Evolutionary conservation across 805 yeast genomes (phyloP).

Genomic region (Pichia ethanolica): DNA sequence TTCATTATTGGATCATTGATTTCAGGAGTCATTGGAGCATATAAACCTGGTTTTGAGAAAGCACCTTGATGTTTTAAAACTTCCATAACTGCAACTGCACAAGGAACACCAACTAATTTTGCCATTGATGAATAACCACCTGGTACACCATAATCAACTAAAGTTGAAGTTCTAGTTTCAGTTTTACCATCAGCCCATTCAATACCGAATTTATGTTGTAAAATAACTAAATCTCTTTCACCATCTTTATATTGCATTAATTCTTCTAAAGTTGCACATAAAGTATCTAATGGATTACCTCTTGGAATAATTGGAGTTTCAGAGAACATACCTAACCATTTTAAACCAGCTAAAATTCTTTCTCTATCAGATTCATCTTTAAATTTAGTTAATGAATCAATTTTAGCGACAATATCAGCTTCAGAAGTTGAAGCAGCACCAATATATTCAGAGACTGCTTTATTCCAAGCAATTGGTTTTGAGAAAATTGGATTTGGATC

Average conservation of each 20-base stretch:
- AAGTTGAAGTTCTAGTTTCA: conserved; percentile 91
- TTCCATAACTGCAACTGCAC: conserved; percentile 89
- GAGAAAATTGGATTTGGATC: conserved; percentile 54
- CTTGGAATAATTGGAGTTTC: conserved; percentile 72
- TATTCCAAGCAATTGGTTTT: conserved; percentile 69
- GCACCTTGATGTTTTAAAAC: conserved; percentile 65
- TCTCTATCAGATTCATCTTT: conserved; percentile 74
- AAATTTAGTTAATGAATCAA: conserved; percentile 72
- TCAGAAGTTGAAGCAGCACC: conserved; percentile 67
- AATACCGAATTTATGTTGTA: conserved; percentile 97
- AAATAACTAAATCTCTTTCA: conserved; percentile 90
- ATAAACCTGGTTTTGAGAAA: conserved; percentile 68
- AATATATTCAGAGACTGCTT: conserved; percentile 68
- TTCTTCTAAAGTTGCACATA: conserved; percentile 93
- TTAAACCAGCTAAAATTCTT: conserved; percentile 80
- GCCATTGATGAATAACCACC: conserved; percentile 98
- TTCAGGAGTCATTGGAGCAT: conserved; percentile 89
- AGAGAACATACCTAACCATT: conserved; percentile 91
- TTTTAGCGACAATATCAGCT: conserved; percentile 66
- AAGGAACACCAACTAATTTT: conserved; percentile 95
- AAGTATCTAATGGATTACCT: conserved; percentile 90
- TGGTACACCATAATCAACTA: conserved; percentile 88
- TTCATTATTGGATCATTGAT: conserved; percentile 87
- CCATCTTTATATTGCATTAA: conserved; percentile 93
- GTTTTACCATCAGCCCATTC: conserved; percentile 90